Base-by-base conservation (phyloP, 2,329 filamentous ascomycete genomes). In the Apiospora hydei region DNA sequence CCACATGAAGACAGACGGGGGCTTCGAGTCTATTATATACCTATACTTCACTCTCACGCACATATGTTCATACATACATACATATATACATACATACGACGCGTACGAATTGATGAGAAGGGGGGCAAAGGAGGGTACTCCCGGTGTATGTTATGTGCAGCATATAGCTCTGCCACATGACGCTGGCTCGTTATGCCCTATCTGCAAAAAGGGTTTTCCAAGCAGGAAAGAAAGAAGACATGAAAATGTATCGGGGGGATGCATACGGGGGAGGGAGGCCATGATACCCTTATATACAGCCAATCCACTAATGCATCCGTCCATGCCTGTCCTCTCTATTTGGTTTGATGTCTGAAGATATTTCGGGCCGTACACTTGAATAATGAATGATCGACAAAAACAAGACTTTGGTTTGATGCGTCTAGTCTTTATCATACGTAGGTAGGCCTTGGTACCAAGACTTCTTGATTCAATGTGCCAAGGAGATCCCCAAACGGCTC, bases 11-110 rank as follows among this genome's bases (percentile, higher is more conserved):
- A 41, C 14, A 64, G 57, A 64, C 1, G 21, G 18, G 18, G 47
- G 57, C 18, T 41, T 64, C 18, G 14, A 41, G 10, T n/a, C 18
- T 53, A 30, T 49, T 14, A 41, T 41, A 64, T 64, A 41, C 57
- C 38, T 41, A 64, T 64, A 41, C 57, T 64, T 64, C 57, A 64
- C 57, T n/a, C 30, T 41, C 30, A 21, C 57, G 30, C 57, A 64
- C 34, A 64, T 13, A 64, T 64, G 18, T 64, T 7, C 18, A 41
- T 38, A 34, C 26, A 57, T 10, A 61, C 26, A 57, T 34, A 64
- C 18, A 41, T 38, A 21, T 6, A 34, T 10, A 61, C 26, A 61
- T 61, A 64, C 30, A 41, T 11, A 41, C 30, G 18, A 64, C 18
- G 13, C 11, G 30, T 38, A 64, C 34, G 8, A 64, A 30, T 30